These are phyloP conservation scores for Sporothrix euskadiensis DNA, from an alignment of 2,329 filamentous ascomycete species.

Conservation along the genomic window DNA sequence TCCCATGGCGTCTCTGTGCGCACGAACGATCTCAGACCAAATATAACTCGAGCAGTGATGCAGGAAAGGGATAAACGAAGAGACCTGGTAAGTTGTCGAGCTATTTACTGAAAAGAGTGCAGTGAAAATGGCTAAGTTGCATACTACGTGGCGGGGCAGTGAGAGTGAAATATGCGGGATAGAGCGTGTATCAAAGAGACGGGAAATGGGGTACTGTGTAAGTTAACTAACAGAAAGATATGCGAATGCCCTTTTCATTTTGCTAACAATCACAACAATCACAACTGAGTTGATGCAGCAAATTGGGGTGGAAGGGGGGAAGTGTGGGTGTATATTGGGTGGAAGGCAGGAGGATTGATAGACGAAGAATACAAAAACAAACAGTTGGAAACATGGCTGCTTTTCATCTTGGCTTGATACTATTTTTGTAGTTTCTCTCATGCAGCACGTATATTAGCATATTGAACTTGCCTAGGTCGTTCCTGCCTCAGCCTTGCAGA, in stretches of 20 bases:
- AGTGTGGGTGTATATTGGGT: not conserved
- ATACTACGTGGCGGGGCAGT: not conserved
- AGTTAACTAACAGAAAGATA: not conserved
- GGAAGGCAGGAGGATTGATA: not conserved
- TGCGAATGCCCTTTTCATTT: not conserved
- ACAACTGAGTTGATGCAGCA: not conserved
- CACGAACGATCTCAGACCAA: not conserved
- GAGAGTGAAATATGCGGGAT: not conserved
- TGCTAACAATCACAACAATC: not conserved
- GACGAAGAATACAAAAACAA: not conserved
- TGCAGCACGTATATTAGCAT: not conserved
- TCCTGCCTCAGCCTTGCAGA: slow-evolving; percentile 1
- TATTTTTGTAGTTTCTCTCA: not conserved
- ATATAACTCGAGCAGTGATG: not conserved
- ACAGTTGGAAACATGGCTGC: no score
- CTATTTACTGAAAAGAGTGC: not conserved
- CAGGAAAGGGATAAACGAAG: not conserved
- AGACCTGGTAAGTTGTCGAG: not conserved
- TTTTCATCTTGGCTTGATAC: not conserved
- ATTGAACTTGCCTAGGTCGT: not conserved
- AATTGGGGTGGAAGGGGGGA: not conserved
- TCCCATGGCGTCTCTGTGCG: slow-evolving; percentile 14
- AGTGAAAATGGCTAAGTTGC: not conserved
- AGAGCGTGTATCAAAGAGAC: not conserved
- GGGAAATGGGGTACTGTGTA: not conserved